These are phyloP conservation scores for Yamadazyma membranifaciens DNA, from an alignment of 1,139 yeast species.

Conservation along the genomic window DNA sequence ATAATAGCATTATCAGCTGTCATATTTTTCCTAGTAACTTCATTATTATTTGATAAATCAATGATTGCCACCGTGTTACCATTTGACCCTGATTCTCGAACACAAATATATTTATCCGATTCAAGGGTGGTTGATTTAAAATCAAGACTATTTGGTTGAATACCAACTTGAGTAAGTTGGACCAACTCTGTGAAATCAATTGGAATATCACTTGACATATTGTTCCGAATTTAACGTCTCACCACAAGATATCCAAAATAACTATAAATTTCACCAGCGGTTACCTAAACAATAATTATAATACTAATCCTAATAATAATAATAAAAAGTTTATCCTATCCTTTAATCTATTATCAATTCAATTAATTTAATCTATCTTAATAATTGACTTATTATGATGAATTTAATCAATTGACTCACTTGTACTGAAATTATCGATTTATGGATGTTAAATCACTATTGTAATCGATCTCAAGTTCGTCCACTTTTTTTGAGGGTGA, in stretches of 20 bases:
- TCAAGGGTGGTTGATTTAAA: constrained; percentile 93
- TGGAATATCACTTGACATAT: constrained; percentile 58
- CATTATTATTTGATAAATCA: constrained; percentile 73
- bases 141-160: constrained; percentile 80
- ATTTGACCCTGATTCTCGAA: constrained; percentile 72
- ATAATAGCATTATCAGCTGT: constrained; percentile 96
- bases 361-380: background rate
- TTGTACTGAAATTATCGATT: background rate
- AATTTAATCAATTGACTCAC: constrained; percentile 1
- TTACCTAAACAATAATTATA: background rate
- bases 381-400: too few relatives aligned
- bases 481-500: constrained; percentile 7
- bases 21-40: constrained; percentile 85
- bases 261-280: background rate
- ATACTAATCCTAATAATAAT: too few relatives aligned
- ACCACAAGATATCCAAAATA: too few relatives aligned
- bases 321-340: too few relatives aligned
- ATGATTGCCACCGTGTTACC: constrained; percentile 92
- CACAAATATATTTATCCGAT: constrained; percentile 86
- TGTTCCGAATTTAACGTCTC: background rate
- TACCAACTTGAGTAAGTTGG: constrained; percentile 80
- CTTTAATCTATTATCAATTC: background rate
- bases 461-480: constrained; percentile 4
- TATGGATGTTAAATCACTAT: constrained; percentile 1
- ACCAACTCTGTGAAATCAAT: constrained; percentile 95